Evolutionary conservation across 2,329 filamentous ascomycete species (phyloP), one percentile per base, ranked within the genome.

Genomic region (Fusarium virguliforme): DNA sequence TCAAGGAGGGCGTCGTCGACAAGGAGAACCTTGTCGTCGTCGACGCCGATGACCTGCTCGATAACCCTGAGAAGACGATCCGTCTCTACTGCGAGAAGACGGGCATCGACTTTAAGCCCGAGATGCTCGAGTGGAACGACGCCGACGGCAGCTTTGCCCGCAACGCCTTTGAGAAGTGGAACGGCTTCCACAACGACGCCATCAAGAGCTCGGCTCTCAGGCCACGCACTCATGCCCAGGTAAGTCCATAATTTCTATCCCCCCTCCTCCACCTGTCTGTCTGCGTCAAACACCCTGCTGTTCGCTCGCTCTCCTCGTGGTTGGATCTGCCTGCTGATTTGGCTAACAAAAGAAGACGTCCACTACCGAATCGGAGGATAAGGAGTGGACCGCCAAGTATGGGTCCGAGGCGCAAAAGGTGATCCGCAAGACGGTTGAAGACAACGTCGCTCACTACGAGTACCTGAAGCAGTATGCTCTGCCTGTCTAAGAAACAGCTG

Each of bases 151-250:
- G 94, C 57, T 84, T 88, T 68, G 95, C 95, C 4, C 86, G 87
- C 72, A 86, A 89, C 70, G 91, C 90, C 18, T 98, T 98, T 83
- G 94, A 95, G 83, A 98, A 99, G 85, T 98, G 96, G 96, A 92
- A 91, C 74, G 96, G 96, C 10, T 98, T 97, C 84, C 96, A 98
- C 80, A 93, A 98, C 74, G 96, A 98, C 84, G 96, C 94, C 13
- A 93, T 98, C 75, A 86, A 92, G 73, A 97, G 93, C 78, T 91
- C 87, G 38, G 90, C 90, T 68, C 84, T 99, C 76, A 91, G 91
- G 79, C 89, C 93, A 2, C 86, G 93, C 77, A 85, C 86, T 50
- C 86, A 91, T 71, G 87, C 89, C 28, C 85, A 88, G 79, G 89
- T 90, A 81, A 80, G 86, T 81, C 58, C 5, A 60, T 53, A 63